Conservation (phyloP, 192 early-diverging fungal species). For the Diversispora epigaea region DNA sequence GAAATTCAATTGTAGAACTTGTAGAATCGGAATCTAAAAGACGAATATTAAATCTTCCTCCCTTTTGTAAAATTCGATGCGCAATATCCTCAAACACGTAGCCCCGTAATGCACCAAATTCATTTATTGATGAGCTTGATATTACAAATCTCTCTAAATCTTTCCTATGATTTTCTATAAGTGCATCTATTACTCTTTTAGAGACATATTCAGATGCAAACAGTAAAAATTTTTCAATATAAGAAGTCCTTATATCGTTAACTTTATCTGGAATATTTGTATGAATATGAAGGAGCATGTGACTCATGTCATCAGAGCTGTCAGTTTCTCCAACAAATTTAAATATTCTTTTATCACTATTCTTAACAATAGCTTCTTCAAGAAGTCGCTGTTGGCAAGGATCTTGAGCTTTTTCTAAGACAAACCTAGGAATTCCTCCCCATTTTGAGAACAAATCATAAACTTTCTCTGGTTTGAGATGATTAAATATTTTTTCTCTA, state of each 20-base stretch:
- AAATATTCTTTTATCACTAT: background rate
- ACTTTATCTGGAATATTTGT: too few species aligned
- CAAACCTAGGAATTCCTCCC: too few species aligned
- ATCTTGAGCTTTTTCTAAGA: too few species aligned
- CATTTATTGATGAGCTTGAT: background rate
- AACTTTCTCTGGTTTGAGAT: too few species aligned
- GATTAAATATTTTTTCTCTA: too few species aligned
- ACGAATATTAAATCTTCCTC: constrained; percentile 15
- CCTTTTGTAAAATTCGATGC: constrained; percentile 3
- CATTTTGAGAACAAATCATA: too few species aligned
- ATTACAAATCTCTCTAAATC: background rate
- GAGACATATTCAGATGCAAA: constrained; percentile 18
- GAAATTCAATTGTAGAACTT: constrained; percentile 10
- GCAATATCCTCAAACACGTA: constrained; percentile 5
- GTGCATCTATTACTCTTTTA: background rate
- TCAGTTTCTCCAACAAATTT: too few species aligned
- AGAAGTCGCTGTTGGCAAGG: too few species aligned
- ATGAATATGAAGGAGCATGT: too few species aligned
- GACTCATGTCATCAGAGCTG: too few species aligned
- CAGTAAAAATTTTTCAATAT: background rate
- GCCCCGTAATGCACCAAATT: constrained; percentile 1
- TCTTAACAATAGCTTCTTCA: too few species aligned
- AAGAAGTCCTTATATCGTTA: too few species aligned
- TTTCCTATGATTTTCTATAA: background rate
- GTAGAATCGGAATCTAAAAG: background rate